Percentiles rank a stretch among this genome's conserved stretches.
Conservation (phyloP, 192 early-diverging fungal species). For the Coemansia sp. region DNA sequence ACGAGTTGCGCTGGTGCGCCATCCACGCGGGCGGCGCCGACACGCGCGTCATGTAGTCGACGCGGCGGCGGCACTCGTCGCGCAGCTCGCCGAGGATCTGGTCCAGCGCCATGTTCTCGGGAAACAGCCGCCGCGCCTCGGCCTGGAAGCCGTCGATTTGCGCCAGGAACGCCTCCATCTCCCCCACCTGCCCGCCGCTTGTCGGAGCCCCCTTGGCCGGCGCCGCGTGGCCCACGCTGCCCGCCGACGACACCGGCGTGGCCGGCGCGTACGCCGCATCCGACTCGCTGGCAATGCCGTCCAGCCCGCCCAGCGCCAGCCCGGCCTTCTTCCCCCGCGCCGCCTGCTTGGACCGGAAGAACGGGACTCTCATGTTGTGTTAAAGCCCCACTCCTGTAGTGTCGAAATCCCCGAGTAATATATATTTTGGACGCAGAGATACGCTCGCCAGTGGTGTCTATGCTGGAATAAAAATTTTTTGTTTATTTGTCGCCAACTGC, state of each 20-base stretch:
- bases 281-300: constrained; percentile 16
- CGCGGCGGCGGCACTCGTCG: constrained; percentile 42
- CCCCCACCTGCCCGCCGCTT: constrained; percentile 5
- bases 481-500: too few relatives aligned
- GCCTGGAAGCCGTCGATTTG: constrained; percentile 31
- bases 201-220: not conserved
- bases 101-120: constrained; percentile 38
- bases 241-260: constrained; percentile 1
- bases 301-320: not conserved
- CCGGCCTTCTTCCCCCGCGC: not conserved
- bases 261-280: constrained; percentile 1
- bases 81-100: constrained; percentile 42
- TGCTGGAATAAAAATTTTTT: too few relatives aligned
- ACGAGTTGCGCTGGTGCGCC: constrained; percentile 10
- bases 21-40: constrained; percentile 36
- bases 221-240: not conserved
- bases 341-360: constrained; percentile 28
- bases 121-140: constrained; percentile 39
- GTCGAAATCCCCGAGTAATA: too few relatives aligned
- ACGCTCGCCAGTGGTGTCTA: too few relatives aligned
- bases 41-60: constrained; percentile 41
- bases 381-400: too few relatives aligned
- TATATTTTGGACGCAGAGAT: too few relatives aligned
- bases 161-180: constrained; percentile 27
- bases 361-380: constrained; percentile 44